Percentiles rank a stretch among this genome's conserved stretches.
These are phyloP conservation scores for Udeniomyces megalosporus DNA, from an alignment of 768 basidiomycete genomes.

Conservation along the genomic window DNA sequence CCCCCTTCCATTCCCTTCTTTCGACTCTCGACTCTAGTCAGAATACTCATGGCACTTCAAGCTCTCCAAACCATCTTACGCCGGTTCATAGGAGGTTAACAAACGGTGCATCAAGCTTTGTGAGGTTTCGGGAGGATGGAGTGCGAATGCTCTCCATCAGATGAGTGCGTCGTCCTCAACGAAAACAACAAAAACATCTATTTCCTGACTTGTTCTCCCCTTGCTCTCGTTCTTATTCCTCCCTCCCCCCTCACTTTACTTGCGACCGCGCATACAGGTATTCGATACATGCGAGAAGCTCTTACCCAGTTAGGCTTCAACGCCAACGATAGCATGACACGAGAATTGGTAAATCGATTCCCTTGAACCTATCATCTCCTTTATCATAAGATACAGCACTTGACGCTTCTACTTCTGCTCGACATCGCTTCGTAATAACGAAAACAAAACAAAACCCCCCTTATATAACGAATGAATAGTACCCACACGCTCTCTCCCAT, in stretches of 20 bases:
- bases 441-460: too few relatives aligned
- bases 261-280: too few relatives aligned
- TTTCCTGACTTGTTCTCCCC: not conserved
- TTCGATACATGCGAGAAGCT: slow-evolving; percentile 43
- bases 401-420: not conserved
- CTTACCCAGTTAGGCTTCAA: slow-evolving; percentile 62
- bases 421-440: not conserved
- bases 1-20: too few relatives aligned
- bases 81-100: slow-evolving; percentile 38
- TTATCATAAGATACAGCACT: not conserved
- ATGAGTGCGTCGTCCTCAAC: slow-evolving; percentile 31
- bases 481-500: slow-evolving; percentile 86
- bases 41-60: too few relatives aligned
- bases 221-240: not conserved
- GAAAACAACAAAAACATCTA: not conserved
- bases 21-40: too few relatives aligned
- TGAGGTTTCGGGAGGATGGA: slow-evolving; percentile 37
- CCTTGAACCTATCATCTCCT: not conserved
- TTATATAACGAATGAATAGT: too few relatives aligned
- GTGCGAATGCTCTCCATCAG: slow-evolving; percentile 61
- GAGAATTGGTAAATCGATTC: slow-evolving; percentile 35
- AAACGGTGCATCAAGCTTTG: slow-evolving; percentile 32
- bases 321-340: slow-evolving; percentile 49
- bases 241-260: too few relatives aligned
- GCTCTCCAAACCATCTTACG: too few relatives aligned